Evolutionary conservation across 129 eudicot species (phyloP).

Genomic region (Oenanthe sinensis): DNA sequence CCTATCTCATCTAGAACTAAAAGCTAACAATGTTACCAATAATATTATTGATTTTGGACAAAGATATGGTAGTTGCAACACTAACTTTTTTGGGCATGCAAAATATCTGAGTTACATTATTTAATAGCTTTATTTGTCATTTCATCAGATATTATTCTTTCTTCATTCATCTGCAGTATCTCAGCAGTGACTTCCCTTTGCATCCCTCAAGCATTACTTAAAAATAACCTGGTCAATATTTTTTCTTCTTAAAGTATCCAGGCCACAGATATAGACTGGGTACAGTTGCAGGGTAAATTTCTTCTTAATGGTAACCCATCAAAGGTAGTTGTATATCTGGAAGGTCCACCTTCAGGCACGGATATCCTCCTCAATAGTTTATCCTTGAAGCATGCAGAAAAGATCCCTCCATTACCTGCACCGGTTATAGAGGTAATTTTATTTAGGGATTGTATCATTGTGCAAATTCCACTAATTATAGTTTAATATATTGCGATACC

Average conservation of each 20-base stretch:
- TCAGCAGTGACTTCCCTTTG: not conserved
- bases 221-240: constrained; percentile 1
- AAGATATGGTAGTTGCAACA: not conserved
- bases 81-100: not conserved
- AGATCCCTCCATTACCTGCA: constrained; percentile 65
- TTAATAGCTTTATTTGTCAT: not conserved
- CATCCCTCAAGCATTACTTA: not conserved
- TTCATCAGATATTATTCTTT: not conserved
- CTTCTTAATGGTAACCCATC: constrained; percentile 60
- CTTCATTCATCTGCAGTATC: not conserved
- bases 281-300: constrained; percentile 71
- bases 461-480: not conserved
- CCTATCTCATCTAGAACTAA: not conserved
- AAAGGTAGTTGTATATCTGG: constrained; percentile 59
- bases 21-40: not conserved
- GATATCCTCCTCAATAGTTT: constrained; percentile 74
- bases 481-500: not conserved
- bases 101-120: not conserved
- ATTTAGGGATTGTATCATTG: not conserved
- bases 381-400: constrained; percentile 55
- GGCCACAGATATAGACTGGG: constrained; percentile 84
- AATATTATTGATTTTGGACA: not conserved
- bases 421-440: constrained; percentile 61
- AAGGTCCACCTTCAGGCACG: constrained; percentile 86
- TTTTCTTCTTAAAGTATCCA: constrained; percentile 33